Conservation (phyloP, 2,329 filamentous ascomycete genomes). For the Ophiostoma himal-ulmi region DNA sequence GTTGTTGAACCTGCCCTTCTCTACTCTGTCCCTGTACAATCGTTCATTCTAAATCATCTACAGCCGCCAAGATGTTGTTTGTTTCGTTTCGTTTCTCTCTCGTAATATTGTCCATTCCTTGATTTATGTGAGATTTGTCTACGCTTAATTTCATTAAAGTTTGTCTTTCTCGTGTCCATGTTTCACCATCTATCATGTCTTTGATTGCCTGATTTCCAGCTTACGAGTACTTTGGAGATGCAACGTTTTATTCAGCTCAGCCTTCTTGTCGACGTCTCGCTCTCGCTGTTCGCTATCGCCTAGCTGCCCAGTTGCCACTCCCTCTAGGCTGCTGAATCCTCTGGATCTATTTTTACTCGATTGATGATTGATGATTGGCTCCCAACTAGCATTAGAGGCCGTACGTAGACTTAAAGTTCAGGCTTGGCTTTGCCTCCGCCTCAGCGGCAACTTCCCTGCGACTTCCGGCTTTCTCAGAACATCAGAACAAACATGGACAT, state of each 20-base stretch:
- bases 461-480: neutral
- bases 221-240: neutral
- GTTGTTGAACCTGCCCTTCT: too few species aligned
- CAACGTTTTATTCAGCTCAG: constrained; percentile 5
- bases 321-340: neutral
- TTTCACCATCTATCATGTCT: neutral
- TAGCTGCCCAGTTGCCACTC: too few species aligned
- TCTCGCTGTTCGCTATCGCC: neutral
- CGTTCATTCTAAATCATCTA: too few species aligned
- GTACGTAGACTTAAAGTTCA: neutral
- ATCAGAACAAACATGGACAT: too few species aligned
- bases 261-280: neutral
- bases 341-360: neutral
- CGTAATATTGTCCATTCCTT: neutral
- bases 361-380: neutral
- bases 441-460: neutral
- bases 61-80: neutral
- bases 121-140: neutral
- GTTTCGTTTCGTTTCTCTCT: neutral
- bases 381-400: neutral
- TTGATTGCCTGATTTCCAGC: neutral
- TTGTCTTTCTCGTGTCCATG: neutral
- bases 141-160: neutral
- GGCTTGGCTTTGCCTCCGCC: neutral
- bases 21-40: too few species aligned